Evolutionary conservation across 2,329 filamentous ascomycete species (phyloP).

Genomic region (Myrmaecium sp.): DNA sequence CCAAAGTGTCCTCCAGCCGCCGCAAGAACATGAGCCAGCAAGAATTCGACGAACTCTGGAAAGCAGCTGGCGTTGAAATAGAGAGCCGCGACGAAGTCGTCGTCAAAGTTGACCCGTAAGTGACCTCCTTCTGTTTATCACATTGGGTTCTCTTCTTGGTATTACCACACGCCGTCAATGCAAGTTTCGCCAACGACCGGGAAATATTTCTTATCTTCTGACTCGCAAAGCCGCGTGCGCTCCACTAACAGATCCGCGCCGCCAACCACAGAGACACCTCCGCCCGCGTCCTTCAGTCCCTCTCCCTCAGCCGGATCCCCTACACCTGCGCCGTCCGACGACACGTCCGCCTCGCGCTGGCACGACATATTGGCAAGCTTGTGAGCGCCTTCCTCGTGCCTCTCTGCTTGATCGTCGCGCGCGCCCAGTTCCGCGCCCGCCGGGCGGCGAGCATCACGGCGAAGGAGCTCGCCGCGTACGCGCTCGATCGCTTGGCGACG

Average conservation of each 20-base stretch:
- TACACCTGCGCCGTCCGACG: slow-evolving; percentile 66
- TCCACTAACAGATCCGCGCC: slow-evolving; percentile 73
- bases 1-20: slow-evolving; percentile 56
- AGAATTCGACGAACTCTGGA: slow-evolving; percentile 77
- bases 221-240: too few relatives aligned
- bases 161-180: too few relatives aligned
- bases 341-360: slow-evolving; percentile 64
- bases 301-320: slow-evolving; percentile 81
- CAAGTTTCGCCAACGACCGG: slow-evolving; percentile 5
- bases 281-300: slow-evolving; percentile 55
- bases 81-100: slow-evolving; percentile 43
- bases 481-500: slow-evolving; percentile 62
- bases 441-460: slow-evolving; percentile 53
- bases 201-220: slow-evolving; percentile 10
- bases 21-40: slow-evolving; percentile 69
- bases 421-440: slow-evolving; percentile 44
- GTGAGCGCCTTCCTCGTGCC: slow-evolving; percentile 37
- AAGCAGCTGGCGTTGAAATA: slow-evolving; percentile 56
- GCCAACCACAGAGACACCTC: slow-evolving; percentile 55
- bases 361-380: slow-evolving; percentile 77
- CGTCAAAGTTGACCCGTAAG: slow-evolving; percentile 41
- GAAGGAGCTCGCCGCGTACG: slow-evolving; percentile 70
- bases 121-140: slow-evolving; percentile 15
- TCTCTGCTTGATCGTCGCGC: slow-evolving; percentile 37
- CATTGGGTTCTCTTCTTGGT: too few relatives aligned